Evolutionary conservation across 1,284 basidiomycete species (phyloP), one percentile per base, ranked within the genome.

Genomic region (Salmacisia buchloeana): DNA sequence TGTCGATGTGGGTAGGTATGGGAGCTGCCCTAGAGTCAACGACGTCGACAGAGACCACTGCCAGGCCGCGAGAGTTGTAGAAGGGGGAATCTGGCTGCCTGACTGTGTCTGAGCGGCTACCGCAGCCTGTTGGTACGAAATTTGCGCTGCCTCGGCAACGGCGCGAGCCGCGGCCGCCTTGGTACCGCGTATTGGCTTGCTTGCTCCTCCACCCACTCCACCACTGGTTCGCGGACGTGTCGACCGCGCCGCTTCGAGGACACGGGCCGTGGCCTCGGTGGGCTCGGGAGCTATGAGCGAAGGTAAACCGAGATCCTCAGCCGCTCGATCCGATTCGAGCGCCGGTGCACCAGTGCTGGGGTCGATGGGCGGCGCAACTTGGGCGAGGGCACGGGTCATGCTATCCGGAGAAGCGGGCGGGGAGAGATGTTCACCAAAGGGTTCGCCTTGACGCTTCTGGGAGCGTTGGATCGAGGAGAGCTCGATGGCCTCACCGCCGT

Each of bases 211-310:
- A n/a, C n/a, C n/a, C n/a, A n/a, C n/a, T n/a, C n/a, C n/a, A n/a
- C n/a, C n/a, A n/a, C n/a, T n/a, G n/a, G n/a, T n/a, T n/a, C n/a
- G n/a, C n/a, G n/a, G 49, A 6, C 29, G 27, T 3, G 49, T 33
- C 3, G 49, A 27, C 3, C 49, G 27, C 25, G 49, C 49, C 13
- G 49, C 49, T 29, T 54, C 49, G 25, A 54, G 49, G 29, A 54
- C 49, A 3, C 49, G 49, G 15, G 49, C 49, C 12, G 49, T 54
- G 49, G 49, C 49, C 29, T 54, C 49, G 25, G 49, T 54, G 10
- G 49, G 49, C 27, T 54, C 49, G 12, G 49, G 49, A 9, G 49
- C 49, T 33, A 54, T 54, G 49, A 54, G 49, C 25, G 49, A 54
- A 13, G 49, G 49, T 6, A 54, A n/a, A n/a, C 49, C 49, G 13